phyloP scores from a whole-genome alignment of 768 basidiomycete genomes.

The Basidioascus undulatus region DNA sequence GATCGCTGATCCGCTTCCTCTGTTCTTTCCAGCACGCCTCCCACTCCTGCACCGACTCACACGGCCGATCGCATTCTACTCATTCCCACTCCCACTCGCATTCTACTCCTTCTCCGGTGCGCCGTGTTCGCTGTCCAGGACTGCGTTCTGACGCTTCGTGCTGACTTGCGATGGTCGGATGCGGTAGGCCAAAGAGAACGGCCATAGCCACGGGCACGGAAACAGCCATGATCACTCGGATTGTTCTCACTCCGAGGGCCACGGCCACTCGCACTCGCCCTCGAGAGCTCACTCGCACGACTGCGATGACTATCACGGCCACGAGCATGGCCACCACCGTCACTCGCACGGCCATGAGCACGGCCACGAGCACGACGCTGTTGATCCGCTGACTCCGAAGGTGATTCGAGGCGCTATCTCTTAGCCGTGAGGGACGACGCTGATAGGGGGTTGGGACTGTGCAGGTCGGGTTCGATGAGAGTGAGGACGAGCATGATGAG shows the following conservation, averaged over 20 bases:
- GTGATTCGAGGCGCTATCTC: too few relatives aligned
- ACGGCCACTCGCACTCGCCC: slow-evolving; percentile 14
- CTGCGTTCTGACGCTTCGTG: too few relatives aligned
- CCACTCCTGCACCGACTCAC: too few relatives aligned
- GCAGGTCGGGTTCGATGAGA: too few relatives aligned
- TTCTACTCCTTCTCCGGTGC: slow-evolving; percentile 8
- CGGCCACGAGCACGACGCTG: slow-evolving; percentile 7
- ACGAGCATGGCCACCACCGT: slow-evolving; percentile 7
- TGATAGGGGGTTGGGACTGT: too few relatives aligned
- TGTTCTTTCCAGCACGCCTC: too few relatives aligned
- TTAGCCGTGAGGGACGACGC: too few relatives aligned
- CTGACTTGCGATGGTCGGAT: too few relatives aligned
- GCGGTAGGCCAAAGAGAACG: slow-evolving; percentile 19
- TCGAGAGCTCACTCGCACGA: slow-evolving; percentile 14
- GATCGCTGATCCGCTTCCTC: too few relatives aligned
- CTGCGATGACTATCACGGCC: slow-evolving; percentile 9
- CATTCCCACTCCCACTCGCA: slow-evolving; percentile 5
- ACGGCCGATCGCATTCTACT: too few relatives aligned
- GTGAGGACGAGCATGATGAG: slow-evolving; percentile 7
- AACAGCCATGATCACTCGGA: slow-evolving; percentile 14
- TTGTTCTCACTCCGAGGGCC: slow-evolving; percentile 12
- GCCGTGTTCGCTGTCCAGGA: not conserved
- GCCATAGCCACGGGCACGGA: slow-evolving; percentile 14
- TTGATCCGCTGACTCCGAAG: too few relatives aligned
- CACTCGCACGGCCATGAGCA: slow-evolving; percentile 8